Conservation (phyloP, 805 yeast species). For the Lipomyces japonicus region DNA sequence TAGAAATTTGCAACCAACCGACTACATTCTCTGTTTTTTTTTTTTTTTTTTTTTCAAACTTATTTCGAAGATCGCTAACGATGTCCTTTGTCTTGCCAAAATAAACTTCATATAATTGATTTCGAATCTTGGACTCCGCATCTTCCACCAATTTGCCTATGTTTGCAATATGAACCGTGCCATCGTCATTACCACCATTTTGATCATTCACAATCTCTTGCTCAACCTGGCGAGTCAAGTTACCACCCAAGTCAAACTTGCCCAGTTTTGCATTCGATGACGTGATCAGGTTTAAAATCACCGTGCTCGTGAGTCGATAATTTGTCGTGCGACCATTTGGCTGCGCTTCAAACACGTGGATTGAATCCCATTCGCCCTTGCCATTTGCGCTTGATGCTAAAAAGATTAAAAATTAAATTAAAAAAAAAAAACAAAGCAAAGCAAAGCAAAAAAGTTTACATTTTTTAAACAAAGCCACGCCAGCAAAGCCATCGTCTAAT, state of each 20-base stretch:
- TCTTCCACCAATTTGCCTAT: conserved; percentile 84
- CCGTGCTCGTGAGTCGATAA: conserved; percentile 81
- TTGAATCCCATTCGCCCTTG: conserved; percentile 79
- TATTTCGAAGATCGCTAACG: conserved; percentile 61
- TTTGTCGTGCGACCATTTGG: conserved; percentile 37
- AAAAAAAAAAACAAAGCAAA: too few species aligned
- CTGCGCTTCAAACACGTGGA: conserved; percentile 82
- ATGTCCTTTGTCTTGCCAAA: conserved; percentile 93
- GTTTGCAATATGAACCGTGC: conserved; percentile 73
- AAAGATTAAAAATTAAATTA: not conserved
- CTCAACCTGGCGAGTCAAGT: conserved; percentile 77
- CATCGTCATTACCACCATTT: conserved; percentile 46
- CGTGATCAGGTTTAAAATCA: conserved; percentile 65
- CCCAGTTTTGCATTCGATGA: conserved; percentile 37
- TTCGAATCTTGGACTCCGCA: conserved; percentile 80
- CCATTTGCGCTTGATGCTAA: conserved; percentile 6
- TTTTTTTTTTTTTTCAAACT: not conserved
- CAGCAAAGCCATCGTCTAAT: conserved; percentile 77
- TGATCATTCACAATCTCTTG: too few species aligned
- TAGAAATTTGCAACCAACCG: not conserved
- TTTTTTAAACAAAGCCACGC: conserved; percentile 83
- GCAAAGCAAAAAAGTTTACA: conserved; percentile 20
- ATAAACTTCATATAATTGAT: conserved; percentile 85
- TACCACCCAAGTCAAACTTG: conserved; percentile 65
- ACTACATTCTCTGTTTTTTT: not conserved